Evolutionary conservation across 176 grass and related monocot genomes (phyloP).

Genomic region (Oryza glaberrima): DNA sequence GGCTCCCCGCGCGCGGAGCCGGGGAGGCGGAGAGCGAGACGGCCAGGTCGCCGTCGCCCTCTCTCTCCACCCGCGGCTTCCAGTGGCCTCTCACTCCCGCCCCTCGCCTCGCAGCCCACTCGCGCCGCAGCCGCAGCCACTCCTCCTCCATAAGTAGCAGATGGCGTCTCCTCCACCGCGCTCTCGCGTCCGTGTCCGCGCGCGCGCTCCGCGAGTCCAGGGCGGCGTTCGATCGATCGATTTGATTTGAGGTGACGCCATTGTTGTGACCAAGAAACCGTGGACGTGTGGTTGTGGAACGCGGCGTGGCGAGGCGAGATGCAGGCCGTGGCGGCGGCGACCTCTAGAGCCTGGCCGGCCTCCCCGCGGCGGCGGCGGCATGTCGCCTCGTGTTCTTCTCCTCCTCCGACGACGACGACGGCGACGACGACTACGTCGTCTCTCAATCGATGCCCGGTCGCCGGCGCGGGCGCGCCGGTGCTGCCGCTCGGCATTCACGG

Average conservation of each 20-base stretch:
- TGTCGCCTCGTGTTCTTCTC: constrained; percentile 1
- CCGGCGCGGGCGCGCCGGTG: neutral
- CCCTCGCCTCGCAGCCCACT: neutral
- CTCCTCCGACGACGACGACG: neutral
- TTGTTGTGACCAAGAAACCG: neutral
- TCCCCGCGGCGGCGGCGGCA: neutral
- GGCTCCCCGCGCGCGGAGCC: neutral
- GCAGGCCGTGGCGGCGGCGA: constrained; percentile 43
- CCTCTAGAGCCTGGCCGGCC: neutral
- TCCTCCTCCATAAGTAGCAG: neutral
- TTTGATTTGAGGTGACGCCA: neutral
- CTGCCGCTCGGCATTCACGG: constrained; percentile 39
- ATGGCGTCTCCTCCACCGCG: neutral
- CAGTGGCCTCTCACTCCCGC: neutral
- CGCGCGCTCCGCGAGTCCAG: neutral
- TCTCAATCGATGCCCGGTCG: constrained; percentile 8
- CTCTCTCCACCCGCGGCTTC: neutral
- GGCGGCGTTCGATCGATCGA: neutral
- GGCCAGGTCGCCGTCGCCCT: constrained; percentile 1
- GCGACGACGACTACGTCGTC: neutral
- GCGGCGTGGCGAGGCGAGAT: constrained; percentile 38
- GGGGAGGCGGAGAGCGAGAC: neutral
- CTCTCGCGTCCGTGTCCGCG: neutral
- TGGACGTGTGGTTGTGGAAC: neutral
- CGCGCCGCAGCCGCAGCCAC: neutral